A percentile compares a stretch with the other conserved stretches of the same genome.
phyloP scores from a whole-genome alignment of 1,284 basidiomycete genomes.

The Chalciporus sp. region DNA sequence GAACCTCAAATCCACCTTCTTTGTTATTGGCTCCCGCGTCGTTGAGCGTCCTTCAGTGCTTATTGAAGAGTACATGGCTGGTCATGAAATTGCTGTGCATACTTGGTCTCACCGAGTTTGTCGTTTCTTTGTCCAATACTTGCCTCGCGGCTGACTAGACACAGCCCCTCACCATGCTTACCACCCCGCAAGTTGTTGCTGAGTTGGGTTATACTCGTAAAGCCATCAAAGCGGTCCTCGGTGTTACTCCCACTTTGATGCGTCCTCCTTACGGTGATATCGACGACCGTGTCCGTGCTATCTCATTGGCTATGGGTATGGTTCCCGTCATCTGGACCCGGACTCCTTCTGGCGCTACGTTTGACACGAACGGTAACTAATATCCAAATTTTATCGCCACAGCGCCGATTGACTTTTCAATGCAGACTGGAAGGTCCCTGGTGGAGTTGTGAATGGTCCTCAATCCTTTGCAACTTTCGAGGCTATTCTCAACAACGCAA shows the following conservation, averaged over 20 bases:
- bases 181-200: slow-evolving; percentile 88
- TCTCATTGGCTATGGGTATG: slow-evolving; percentile 81
- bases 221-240: slow-evolving; percentile 75
- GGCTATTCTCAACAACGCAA: slow-evolving; percentile 63
- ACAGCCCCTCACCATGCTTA: slow-evolving; percentile 77
- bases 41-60: slow-evolving; percentile 80
- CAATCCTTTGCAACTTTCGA: slow-evolving; percentile 61
- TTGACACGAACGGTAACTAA: slow-evolving; percentile 76
- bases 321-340: slow-evolving; percentile 82
- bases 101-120: slow-evolving; percentile 75
- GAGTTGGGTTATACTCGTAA: slow-evolving; percentile 93
- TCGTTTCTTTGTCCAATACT: slow-evolving; percentile 1
- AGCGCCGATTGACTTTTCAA: slow-evolving; percentile 7
- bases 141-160: slow-evolving; percentile 1
- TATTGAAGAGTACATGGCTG: slow-evolving; percentile 81
- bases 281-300: slow-evolving; percentile 88
- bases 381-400: neutral
- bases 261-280: slow-evolving; percentile 65
- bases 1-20: slow-evolving; percentile 83
- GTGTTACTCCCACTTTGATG: slow-evolving; percentile 79
- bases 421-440: slow-evolving; percentile 81
- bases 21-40: slow-evolving; percentile 89
- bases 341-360: slow-evolving; percentile 56
- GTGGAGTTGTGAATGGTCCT: slow-evolving; percentile 63
- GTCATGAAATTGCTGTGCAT: slow-evolving; percentile 80